Evolutionary conservation across 2,329 filamentous ascomycete species (phyloP), one percentile per base, ranked within the genome.

Genomic region (Diaporthe ilicicola): DNA sequence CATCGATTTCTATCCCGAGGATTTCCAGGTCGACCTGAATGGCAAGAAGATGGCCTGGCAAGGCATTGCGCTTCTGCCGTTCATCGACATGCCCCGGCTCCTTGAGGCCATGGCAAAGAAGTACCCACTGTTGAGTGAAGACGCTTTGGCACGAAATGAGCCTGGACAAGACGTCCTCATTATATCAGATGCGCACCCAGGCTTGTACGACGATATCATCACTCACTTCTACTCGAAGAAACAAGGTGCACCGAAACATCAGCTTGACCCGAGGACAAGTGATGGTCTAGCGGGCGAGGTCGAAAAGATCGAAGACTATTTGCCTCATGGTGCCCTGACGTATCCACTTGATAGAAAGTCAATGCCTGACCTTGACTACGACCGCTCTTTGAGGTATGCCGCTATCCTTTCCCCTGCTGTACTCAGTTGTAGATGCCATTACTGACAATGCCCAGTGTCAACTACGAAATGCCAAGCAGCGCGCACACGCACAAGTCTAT

Each of bases 11-110:
- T 99, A 99, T 77, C 97, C 97, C 0, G 93, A 95, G 78, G 94
- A 97, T 29, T 99, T 99, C 76, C 90, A 93, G 19, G 89, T 98
- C 67, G 96, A 99, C 80, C 84, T 98, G 51, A 99, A 99, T 75
- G 96, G 96, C 68, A 98, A 98, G 85, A 99, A 98, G 80, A 97
- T 98, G 83, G 94, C 94, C 0, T 99, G 97, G 96, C 95, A 98
- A 80, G 96, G 96, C 74, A 92, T 99, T 67, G 94, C 94, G 3
- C 85, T 99, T 24, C 87, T 99, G 42, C 96, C 96, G 0, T 99
- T 98, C 80, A 99, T 99, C 76, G 95, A 99, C 76, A 96, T 97
- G 86, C 90, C 92, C 66, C 91, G 95, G 67, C 84, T 99, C 22
- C 85, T 99, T 10, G 86, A 88, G 22, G 95, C 95, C 10, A 95